Conservation (phyloP, 1,284 basidiomycete genomes). For the Boletus sp. region DNA sequence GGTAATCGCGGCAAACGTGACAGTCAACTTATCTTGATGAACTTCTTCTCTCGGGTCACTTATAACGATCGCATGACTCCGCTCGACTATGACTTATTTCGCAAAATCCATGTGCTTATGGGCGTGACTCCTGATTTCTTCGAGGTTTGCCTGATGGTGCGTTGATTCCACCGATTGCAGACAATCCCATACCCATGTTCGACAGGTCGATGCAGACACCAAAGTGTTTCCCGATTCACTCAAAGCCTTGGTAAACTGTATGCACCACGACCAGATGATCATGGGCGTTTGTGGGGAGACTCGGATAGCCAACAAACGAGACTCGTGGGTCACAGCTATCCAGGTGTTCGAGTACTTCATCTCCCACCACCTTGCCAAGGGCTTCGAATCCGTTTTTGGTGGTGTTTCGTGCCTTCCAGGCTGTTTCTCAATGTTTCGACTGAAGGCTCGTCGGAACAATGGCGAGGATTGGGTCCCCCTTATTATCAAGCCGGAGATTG, state of each 20-base stretch:
- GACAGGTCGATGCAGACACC: slow-evolving; percentile 96
- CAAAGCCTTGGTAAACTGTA: slow-evolving; percentile 89
- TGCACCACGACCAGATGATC: slow-evolving; percentile 98
- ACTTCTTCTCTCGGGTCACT: slow-evolving; percentile 98
- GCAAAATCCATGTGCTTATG: slow-evolving; percentile 96
- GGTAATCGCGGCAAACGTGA: slow-evolving; percentile 99
- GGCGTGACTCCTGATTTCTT: slow-evolving; percentile 99
- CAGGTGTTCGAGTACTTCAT: slow-evolving; percentile 99
- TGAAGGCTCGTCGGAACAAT: slow-evolving; percentile 88
- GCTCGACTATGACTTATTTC: slow-evolving; percentile 97
- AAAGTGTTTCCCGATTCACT: slow-evolving; percentile 90
- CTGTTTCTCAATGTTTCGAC: slow-evolving; percentile 99
- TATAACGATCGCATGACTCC: slow-evolving; percentile 99
- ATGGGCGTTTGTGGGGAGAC: slow-evolving; percentile 99
- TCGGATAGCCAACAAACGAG: slow-evolving; percentile 96
- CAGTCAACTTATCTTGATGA: slow-evolving; percentile 99
- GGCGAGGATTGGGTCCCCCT: slow-evolving; percentile 99
- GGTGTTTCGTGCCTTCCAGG: slow-evolving; percentile 99
- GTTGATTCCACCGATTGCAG: slow-evolving; percentile 30
- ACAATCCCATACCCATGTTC: slow-evolving; percentile 17
- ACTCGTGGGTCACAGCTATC: slow-evolving; percentile 98
- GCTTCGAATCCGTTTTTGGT: slow-evolving; percentile 98
- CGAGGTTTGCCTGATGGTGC: slow-evolving; percentile 95
- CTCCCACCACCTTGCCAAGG: slow-evolving; percentile 97
- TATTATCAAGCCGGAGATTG: slow-evolving; percentile 96